phyloP scores from a whole-genome alignment of 495 filamentous ascomycete genomes.

The Neurospora sp. region DNA sequence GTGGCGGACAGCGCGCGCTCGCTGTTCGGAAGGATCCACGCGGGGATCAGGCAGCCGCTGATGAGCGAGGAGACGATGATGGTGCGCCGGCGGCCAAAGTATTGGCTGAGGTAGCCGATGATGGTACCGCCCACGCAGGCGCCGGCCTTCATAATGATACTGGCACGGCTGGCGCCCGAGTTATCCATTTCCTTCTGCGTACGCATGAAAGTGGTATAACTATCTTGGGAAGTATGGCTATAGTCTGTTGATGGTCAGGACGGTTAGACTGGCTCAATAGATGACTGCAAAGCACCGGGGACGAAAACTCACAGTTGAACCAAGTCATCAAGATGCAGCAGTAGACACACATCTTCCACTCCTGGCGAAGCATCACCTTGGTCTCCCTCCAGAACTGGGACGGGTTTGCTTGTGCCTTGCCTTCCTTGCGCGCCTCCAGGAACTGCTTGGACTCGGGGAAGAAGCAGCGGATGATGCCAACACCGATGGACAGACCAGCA shows the following conservation, averaged over 20 bases:
- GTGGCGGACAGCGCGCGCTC: slow-evolving; percentile 49
- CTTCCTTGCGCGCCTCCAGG: slow-evolving; percentile 47
- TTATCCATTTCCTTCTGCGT: slow-evolving; percentile 55
- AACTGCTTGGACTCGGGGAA: slow-evolving; percentile 69
- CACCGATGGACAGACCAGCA: slow-evolving; percentile 51
- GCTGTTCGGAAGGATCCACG: slow-evolving; percentile 56
- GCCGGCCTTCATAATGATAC: slow-evolving; percentile 63
- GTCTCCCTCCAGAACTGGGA: slow-evolving; percentile 52
- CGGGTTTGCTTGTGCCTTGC: slow-evolving; percentile 36
- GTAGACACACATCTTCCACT: slow-evolving; percentile 65
- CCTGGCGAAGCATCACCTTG: slow-evolving; percentile 49
- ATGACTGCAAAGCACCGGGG: background rate
- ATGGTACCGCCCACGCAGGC: slow-evolving; percentile 66
- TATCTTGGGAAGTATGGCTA: slow-evolving; percentile 61
- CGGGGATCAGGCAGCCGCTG: slow-evolving; percentile 51
- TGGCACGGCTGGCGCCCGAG: slow-evolving; percentile 50
- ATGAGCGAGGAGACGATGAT: slow-evolving; percentile 47
- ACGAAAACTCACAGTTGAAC: slow-evolving; percentile 32
- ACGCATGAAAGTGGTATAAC: slow-evolving; percentile 67
- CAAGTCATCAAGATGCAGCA: slow-evolving; percentile 63
- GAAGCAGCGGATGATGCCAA: slow-evolving; percentile 51
- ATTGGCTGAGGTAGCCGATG: slow-evolving; percentile 62
- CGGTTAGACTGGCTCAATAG: background rate
- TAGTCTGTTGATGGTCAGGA: slow-evolving; percentile 36
- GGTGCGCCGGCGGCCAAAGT: slow-evolving; percentile 58